phyloP scores from a whole-genome alignment of 2,329 filamentous ascomycete genomes.

The Ceratocystis lukuohia region DNA sequence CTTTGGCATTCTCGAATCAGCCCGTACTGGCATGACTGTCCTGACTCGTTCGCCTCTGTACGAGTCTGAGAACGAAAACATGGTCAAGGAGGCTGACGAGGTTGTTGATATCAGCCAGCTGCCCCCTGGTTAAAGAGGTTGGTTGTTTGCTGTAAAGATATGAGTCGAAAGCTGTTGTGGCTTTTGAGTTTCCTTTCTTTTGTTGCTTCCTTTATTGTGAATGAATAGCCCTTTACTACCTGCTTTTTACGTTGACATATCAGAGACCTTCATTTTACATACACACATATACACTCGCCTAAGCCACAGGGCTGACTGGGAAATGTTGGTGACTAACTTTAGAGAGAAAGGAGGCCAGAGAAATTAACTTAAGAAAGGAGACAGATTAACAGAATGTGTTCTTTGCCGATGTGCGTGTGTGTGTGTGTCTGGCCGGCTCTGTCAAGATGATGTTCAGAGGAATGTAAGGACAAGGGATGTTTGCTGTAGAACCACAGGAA shows the following conservation, averaged over 20 bases:
- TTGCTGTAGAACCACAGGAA: background rate
- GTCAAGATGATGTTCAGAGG: background rate
- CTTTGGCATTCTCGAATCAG: slow-evolving; percentile 93
- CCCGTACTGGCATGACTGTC: slow-evolving; percentile 91
- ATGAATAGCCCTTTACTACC: background rate
- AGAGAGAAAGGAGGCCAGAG: background rate
- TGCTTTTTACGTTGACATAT: slow-evolving; percentile 73
- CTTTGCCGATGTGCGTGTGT: slow-evolving; percentile 11
- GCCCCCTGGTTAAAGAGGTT: slow-evolving; percentile 59
- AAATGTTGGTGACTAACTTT: background rate
- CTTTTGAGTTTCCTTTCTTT: slow-evolving; percentile 5
- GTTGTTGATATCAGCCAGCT: slow-evolving; percentile 89
- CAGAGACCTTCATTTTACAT: slow-evolving; percentile 48
- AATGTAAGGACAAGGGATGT: background rate
- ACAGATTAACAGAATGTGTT: slow-evolving; percentile 20
- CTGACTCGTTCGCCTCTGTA: slow-evolving; percentile 83
- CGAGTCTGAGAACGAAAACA: slow-evolving; percentile 53
- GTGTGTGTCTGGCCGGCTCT: background rate
- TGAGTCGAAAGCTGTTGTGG: slow-evolving; percentile 6
- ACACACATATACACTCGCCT: background rate
- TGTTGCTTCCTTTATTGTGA: slow-evolving; percentile 33
- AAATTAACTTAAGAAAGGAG: slow-evolving; percentile 13
- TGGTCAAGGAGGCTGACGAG: slow-evolving; percentile 78
- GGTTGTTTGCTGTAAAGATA: background rate
- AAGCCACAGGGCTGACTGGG: background rate